A percentile compares a stretch with the other conserved stretches of the same genome.
Evolutionary conservation across 805 yeast species (phyloP).

Genomic region (Kodamaea kakaduensis): DNA sequence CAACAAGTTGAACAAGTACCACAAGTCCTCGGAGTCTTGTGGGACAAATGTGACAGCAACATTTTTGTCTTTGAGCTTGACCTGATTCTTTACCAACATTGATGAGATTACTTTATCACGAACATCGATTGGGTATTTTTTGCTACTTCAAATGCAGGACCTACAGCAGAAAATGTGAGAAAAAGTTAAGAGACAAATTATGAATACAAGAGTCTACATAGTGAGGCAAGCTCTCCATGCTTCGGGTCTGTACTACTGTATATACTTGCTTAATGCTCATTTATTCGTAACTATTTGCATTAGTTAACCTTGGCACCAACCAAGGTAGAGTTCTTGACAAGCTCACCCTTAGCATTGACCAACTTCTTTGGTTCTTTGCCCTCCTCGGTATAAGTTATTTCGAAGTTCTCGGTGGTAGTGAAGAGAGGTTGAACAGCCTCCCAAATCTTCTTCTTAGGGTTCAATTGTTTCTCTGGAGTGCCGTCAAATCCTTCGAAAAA

Average conservation of each 20-base stretch:
- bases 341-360: constrained; percentile 75
- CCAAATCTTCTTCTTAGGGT: constrained; percentile 98
- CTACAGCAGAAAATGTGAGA: too few relatives aligned
- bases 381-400: constrained; percentile 77
- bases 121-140: too few relatives aligned
- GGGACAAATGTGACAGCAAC: constrained; percentile 69
- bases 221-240: too few relatives aligned
- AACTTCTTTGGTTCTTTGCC: constrained; percentile 71
- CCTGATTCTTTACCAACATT: constrained; percentile 15
- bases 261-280: too few relatives aligned
- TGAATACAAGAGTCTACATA: too few relatives aligned
- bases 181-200: too few relatives aligned
- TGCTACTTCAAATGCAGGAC: too few relatives aligned
- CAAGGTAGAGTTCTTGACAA: constrained; percentile 68
- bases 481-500: constrained; percentile 91
- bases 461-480: constrained; percentile 84
- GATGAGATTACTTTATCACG: too few relatives aligned
- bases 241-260: too few relatives aligned
- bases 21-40: constrained; percentile 87
- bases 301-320: constrained; percentile 78
- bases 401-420: constrained; percentile 69
- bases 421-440: constrained; percentile 91
- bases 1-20: constrained; percentile 80
- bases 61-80: constrained; percentile 46
- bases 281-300: constrained; percentile 9